phyloP scores from a whole-genome alignment of 441 rosid genomes.

The Melastoma candidum region DNA sequence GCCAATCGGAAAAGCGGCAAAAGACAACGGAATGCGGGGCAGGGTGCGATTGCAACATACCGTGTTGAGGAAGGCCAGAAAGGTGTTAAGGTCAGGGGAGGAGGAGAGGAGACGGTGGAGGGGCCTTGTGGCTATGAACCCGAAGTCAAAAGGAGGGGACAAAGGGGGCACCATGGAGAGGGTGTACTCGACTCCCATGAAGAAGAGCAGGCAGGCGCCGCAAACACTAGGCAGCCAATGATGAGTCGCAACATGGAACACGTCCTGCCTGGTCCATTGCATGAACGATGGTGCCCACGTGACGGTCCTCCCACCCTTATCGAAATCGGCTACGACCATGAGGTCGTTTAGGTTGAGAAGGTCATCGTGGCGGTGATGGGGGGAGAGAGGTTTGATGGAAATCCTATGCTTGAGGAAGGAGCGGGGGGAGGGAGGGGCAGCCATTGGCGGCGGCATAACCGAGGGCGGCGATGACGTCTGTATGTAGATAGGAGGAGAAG shows the following conservation, averaged over 20 bases:
- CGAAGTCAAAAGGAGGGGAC: slow-evolving; percentile 79
- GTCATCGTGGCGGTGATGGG: too few relatives aligned
- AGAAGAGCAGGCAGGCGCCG: slow-evolving; percentile 60
- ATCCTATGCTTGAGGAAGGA: too few relatives aligned
- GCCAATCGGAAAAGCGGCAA: neutral
- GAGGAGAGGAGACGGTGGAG: slow-evolving; percentile 49
- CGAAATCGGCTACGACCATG: too few relatives aligned
- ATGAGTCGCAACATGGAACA: slow-evolving; percentile 32
- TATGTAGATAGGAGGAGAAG: too few relatives aligned
- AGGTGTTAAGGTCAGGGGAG: slow-evolving; percentile 66
- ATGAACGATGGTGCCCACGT: slow-evolving; percentile 31
- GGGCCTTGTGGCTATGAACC: slow-evolving; percentile 58
- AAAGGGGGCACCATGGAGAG: slow-evolving; percentile 71
- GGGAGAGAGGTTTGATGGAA: too few relatives aligned
- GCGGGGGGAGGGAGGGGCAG: too few relatives aligned
- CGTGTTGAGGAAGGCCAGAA: slow-evolving; percentile 81
- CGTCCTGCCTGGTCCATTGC: slow-evolving; percentile 53
- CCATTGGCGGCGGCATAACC: too few relatives aligned
- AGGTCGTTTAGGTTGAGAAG: too few relatives aligned
- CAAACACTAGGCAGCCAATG: slow-evolving; percentile 71
- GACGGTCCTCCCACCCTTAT: neutral
- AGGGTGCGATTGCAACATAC: slow-evolving; percentile 19
- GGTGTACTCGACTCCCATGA: slow-evolving; percentile 94
- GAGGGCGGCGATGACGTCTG: too few relatives aligned
- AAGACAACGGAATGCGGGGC: neutral